A percentile compares a stretch with the other conserved stretches of the same genome.
Evolutionary conservation across 2,329 filamentous ascomycete species (phyloP).

Genomic region (Pseudocercospora vitis): DNA sequence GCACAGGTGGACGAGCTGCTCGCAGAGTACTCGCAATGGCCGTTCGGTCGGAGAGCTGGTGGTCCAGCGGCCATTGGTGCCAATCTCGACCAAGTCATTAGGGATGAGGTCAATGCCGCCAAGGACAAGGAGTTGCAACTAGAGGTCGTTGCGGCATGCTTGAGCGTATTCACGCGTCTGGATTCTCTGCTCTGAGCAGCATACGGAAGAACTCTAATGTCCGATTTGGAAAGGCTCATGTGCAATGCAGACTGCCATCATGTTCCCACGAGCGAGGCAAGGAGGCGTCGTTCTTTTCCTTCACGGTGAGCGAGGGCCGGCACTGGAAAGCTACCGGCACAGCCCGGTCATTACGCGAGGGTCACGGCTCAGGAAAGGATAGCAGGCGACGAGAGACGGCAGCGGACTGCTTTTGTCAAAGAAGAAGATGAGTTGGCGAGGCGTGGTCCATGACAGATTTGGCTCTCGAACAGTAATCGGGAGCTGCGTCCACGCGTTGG

Average conservation of each 20-base stretch:
- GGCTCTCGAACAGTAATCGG: background rate
- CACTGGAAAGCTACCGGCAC: too few species aligned
- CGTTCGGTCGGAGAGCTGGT: slow-evolving; percentile 77
- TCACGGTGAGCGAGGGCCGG: too few species aligned
- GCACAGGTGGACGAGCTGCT: slow-evolving; percentile 95
- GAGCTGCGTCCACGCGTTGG: background rate
- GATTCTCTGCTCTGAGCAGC: slow-evolving; percentile 78
- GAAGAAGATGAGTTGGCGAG: background rate
- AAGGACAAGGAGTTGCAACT: slow-evolving; percentile 96
- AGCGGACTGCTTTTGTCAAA: too few species aligned
- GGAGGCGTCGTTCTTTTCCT: too few species aligned
- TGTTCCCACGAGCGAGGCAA: background rate
- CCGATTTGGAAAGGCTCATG: background rate
- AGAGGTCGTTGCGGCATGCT: slow-evolving; percentile 91
- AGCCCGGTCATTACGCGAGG: too few species aligned
- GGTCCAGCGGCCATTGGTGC: slow-evolving; percentile 83
- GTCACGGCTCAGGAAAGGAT: too few species aligned
- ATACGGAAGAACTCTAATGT: background rate
- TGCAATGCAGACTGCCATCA: background rate
- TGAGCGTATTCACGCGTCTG: slow-evolving; percentile 95
- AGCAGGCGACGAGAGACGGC: too few species aligned
- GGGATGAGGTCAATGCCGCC: slow-evolving; percentile 79
- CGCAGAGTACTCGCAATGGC: slow-evolving; percentile 96
- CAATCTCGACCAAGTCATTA: slow-evolving; percentile 83
- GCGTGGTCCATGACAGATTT: too few species aligned